phyloP scores from a whole-genome alignment of 768 basidiomycete genomes.

The Holtermanniella nyarrowii region DNA sequence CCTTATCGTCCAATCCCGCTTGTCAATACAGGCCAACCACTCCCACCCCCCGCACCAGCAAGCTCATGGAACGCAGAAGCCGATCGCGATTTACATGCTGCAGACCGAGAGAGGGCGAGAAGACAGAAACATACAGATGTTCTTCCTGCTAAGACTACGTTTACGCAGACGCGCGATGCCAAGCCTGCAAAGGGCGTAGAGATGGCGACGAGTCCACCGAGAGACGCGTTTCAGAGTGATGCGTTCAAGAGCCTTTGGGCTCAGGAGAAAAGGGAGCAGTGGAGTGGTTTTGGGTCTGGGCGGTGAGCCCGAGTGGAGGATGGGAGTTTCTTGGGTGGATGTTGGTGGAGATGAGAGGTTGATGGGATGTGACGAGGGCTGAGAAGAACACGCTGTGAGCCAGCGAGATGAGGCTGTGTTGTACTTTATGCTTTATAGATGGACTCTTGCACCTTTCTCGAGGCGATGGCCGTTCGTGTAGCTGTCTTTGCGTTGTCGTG shows the following conservation, averaged over 20 bases:
- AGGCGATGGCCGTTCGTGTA: too few species aligned
- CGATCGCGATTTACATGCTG: too few species aligned
- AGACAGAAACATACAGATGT: not conserved
- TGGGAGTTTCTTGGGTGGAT: too few species aligned
- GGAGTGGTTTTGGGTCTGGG: not conserved
- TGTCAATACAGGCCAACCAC: constrained; percentile 9
- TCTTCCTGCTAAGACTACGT: not conserved
- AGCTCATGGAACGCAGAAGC: constrained; percentile 37
- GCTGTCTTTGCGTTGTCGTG: too few species aligned
- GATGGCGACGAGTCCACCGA: constrained; percentile 19
- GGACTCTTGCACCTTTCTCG: too few species aligned
- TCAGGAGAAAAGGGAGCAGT: constrained; percentile 4
- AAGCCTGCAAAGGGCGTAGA: not conserved
- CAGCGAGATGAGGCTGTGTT: too few species aligned
- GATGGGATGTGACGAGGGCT: too few species aligned
- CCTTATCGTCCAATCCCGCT: constrained; percentile 27
- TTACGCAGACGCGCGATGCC: not conserved
- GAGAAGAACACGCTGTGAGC: too few species aligned
- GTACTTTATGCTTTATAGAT: too few species aligned
- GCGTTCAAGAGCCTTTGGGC: constrained; percentile 31
- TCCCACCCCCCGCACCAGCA: constrained; percentile 32
- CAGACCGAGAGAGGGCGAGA: too few species aligned
- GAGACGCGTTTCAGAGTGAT: constrained; percentile 26
- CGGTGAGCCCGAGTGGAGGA: not conserved
- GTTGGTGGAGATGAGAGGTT: too few species aligned